Percentiles rank a stretch among this genome's conserved stretches.
phyloP scores from a whole-genome alignment of 2,329 filamentous ascomycete genomes.

The Seiridium cupressi region DNA sequence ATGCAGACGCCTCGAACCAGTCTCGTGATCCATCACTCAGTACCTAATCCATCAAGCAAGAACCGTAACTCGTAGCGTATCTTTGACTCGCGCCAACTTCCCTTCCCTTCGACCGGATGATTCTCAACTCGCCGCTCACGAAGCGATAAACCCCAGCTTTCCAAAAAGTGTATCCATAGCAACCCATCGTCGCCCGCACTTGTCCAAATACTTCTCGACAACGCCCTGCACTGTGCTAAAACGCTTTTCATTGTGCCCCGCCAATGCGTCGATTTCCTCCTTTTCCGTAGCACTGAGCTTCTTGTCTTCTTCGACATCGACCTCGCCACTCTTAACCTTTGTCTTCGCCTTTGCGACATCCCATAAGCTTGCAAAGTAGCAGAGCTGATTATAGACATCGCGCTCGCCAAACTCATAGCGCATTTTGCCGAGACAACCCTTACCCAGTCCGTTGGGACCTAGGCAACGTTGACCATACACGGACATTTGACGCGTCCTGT shows the following conservation, averaged over 20 bases:
- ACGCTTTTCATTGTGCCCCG: conserved; percentile 76
- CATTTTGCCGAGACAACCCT: conserved; percentile 86
- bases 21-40: background rate
- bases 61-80: background rate
- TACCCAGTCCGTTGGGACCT: conserved; percentile 79
- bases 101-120: background rate
- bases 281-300: conserved; percentile 51
- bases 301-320: conserved; percentile 1
- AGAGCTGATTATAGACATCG: conserved; percentile 88
- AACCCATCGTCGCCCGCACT: conserved; percentile 89
- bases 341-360: conserved; percentile 79
- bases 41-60: background rate
- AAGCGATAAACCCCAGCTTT: conserved; percentile 53
- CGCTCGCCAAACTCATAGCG: conserved; percentile 84
- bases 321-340: conserved; percentile 33
- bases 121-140: conserved; percentile 4
- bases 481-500: conserved; percentile 84
- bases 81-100: background rate
- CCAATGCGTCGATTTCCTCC: conserved; percentile 68
- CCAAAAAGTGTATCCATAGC: conserved; percentile 88
- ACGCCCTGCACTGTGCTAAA: conserved; percentile 75
- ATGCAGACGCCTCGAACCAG: background rate
- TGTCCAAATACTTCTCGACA: conserved; percentile 81
- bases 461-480: conserved; percentile 91
- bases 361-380: conserved; percentile 83